These are phyloP conservation scores for Myxozyma neglecta DNA, from an alignment of 805 yeast genomes.

Conservation along the genomic window DNA sequence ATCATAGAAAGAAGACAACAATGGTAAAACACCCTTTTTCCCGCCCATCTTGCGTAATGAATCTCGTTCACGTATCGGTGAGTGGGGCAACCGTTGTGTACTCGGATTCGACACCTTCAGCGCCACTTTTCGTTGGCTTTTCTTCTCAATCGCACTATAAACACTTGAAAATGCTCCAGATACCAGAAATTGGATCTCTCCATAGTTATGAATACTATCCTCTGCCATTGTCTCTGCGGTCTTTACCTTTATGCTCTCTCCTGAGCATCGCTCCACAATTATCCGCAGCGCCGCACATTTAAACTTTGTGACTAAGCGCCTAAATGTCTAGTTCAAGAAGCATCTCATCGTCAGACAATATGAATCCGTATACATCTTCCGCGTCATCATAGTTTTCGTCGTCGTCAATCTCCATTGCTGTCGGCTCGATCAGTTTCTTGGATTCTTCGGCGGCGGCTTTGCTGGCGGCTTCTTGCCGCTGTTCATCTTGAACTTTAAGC, in stretches of 20 bases:
- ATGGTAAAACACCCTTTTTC: slow-evolving; percentile 26
- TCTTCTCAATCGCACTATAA: background rate
- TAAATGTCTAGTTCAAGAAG: slow-evolving; percentile 12
- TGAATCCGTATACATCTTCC: slow-evolving; percentile 12
- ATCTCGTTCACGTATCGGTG: slow-evolving; percentile 48
- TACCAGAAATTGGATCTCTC: slow-evolving; percentile 17
- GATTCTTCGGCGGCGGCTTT: slow-evolving; percentile 8
- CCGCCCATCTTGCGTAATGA: slow-evolving; percentile 39
- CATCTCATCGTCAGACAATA: slow-evolving; percentile 13
- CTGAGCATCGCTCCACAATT: background rate
- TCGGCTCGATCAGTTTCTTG: background rate
- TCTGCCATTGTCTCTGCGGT: background rate
- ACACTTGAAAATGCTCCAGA: slow-evolving; percentile 22
- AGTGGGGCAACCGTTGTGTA: slow-evolving; percentile 56
- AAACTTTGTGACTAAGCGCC: background rate
- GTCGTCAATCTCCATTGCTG: slow-evolving; percentile 6
- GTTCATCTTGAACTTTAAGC: slow-evolving; percentile 57
- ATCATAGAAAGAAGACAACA: slow-evolving; percentile 37
- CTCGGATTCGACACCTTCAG: slow-evolving; percentile 52
- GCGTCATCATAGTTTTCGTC: slow-evolving; percentile 15
- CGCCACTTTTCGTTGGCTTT: slow-evolving; percentile 40
- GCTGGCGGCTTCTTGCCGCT: slow-evolving; percentile 14
- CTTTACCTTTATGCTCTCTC: background rate
- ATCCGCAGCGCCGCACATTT: background rate
- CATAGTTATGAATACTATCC: slow-evolving; percentile 15